Base-by-base conservation (phyloP, 2,329 filamentous ascomycete species). In the Arthrocladium fulminans region DNA sequence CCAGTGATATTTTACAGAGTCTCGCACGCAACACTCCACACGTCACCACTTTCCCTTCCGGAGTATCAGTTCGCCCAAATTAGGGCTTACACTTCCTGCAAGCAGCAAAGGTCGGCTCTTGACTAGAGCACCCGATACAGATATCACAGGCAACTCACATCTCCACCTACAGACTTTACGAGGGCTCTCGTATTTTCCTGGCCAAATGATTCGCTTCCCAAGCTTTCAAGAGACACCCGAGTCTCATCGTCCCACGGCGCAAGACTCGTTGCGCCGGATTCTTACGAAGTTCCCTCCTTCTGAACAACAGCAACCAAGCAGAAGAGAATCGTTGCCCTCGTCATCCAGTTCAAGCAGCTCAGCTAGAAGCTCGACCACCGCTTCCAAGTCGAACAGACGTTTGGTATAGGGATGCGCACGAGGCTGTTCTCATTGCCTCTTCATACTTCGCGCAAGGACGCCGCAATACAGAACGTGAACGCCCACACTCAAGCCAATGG, bases 121-220 rank as follows among this genome's bases (percentile, higher is more conserved):
- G 8, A 13, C n/a, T 45, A 30, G 41, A 34, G 17, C 13, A 25
- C 12, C 24, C 27, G 3, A 20, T 6, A 3, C 19, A n/a, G n/a
- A 38, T 17, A 24, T 30, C 34, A 23, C 24, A 25, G 37, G 34
- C 29, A 27, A 32, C 15, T 34, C 32, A 39, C 13, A 47, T 38
- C 44, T 39, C 43, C 43, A 45, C 44, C 9, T 19, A 15, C 6
- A 22, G 9, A 45, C n/a, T 17, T 3, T 12, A 40, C 37, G n/a
- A 40, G 6, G 13, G 19, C 37, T 15, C 37, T 40, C 22, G 38
- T 13, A 32, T 9, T 15, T 27, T 24, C 44, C 32, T 10, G 32
- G 37, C 24, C 34, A 34, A 35, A 48, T 48, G 45, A 48, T 48
- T 48, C 45, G 45, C 24, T 48, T 48, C 42, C 45, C 45, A 42